Conservation (phyloP, 345 rosid genomes). For the Populus nigra region DNA sequence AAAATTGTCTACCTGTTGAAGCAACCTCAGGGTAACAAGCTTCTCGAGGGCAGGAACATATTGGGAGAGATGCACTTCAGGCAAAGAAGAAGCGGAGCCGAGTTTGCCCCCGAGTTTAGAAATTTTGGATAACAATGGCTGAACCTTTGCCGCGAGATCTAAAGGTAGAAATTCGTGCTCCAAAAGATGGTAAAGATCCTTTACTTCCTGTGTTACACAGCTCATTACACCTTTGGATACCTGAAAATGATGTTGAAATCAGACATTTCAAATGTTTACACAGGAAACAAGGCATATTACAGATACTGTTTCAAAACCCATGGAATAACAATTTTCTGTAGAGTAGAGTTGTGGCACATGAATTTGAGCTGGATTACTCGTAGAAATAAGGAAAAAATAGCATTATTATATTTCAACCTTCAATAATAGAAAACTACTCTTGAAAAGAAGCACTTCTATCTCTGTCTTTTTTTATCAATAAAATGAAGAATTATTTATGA, state of each 20-base stretch:
- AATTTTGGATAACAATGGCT: slow-evolving; percentile 66
- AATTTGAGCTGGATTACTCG: not conserved
- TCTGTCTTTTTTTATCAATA: not conserved
- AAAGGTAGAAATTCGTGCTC: slow-evolving; percentile 88
- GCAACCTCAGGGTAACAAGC: slow-evolving; percentile 82
- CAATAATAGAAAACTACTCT: not conserved
- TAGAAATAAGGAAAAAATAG: not conserved
- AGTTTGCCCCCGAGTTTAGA: slow-evolving; percentile 91
- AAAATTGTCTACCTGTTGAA: slow-evolving; percentile 67
- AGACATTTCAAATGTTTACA: not conserved
- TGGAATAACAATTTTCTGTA: not conserved
- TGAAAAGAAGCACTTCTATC: not conserved
- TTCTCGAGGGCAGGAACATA: slow-evolving; percentile 84
- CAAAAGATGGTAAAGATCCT: slow-evolving; percentile 83
- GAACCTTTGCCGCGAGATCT: slow-evolving; percentile 77
- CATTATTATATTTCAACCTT: not conserved
- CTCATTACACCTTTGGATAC: slow-evolving; percentile 84
- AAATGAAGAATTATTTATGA: not conserved
- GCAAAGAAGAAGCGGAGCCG: slow-evolving; percentile 81
- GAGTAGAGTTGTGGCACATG: not conserved
- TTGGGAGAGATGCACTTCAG: slow-evolving; percentile 79
- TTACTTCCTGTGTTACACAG: slow-evolving; percentile 95
- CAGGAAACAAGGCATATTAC: not conserved
- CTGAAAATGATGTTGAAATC: slow-evolving; percentile 35
- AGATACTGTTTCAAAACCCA: not conserved